A percentile compares a stretch with the other conserved stretches of the same genome.
These are phyloP conservation scores for Amanita polypyramis DNA, from an alignment of 768 basidiomycete species.

Conservation along the genomic window DNA sequence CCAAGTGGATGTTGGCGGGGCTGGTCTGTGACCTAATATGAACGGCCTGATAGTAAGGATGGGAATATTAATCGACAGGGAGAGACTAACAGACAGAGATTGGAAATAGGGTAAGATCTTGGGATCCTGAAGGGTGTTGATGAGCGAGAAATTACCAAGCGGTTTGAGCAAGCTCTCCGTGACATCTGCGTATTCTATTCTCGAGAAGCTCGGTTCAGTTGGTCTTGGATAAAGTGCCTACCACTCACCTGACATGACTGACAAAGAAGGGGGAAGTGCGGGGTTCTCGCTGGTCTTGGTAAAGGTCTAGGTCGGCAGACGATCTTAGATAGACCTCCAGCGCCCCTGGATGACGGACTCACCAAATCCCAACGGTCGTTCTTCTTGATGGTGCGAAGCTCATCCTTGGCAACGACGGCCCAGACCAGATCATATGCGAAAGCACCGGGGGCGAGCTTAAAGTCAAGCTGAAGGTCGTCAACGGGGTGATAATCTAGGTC, in stretches of 20 bases:
- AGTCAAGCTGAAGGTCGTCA: constrained; percentile 72
- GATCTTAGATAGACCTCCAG: background rate
- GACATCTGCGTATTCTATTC: constrained; percentile 72
- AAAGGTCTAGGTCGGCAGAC: constrained; percentile 47
- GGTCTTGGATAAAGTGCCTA: constrained; percentile 3
- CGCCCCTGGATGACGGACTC: constrained; percentile 18
- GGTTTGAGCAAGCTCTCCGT: constrained; percentile 70
- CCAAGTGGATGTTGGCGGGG: constrained; percentile 57
- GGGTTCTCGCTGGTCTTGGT: constrained; percentile 65
- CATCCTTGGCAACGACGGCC: constrained; percentile 75
- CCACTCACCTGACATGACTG: constrained; percentile 65
- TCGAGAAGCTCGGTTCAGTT: constrained; percentile 7
- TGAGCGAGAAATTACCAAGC: constrained; percentile 33
- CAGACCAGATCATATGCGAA: constrained; percentile 65
- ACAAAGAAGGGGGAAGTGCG: constrained; percentile 46
- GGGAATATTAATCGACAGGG: constrained; percentile 1
- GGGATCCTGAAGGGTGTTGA: constrained; percentile 51
- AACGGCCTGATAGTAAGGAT: constrained; percentile 5
- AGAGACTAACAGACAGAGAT: constrained; percentile 59
- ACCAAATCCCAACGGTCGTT: constrained; percentile 82
- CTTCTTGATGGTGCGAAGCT: constrained; percentile 59
- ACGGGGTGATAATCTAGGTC: constrained; percentile 65
- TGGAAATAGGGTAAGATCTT: constrained; percentile 69
- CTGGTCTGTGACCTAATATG: constrained; percentile 68
- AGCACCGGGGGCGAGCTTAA: constrained; percentile 48